Evolutionary conservation across 2,329 filamentous ascomycete species (phyloP), one percentile per base, ranked within the genome.

Genomic region (Colletotrichum salicis): DNA sequence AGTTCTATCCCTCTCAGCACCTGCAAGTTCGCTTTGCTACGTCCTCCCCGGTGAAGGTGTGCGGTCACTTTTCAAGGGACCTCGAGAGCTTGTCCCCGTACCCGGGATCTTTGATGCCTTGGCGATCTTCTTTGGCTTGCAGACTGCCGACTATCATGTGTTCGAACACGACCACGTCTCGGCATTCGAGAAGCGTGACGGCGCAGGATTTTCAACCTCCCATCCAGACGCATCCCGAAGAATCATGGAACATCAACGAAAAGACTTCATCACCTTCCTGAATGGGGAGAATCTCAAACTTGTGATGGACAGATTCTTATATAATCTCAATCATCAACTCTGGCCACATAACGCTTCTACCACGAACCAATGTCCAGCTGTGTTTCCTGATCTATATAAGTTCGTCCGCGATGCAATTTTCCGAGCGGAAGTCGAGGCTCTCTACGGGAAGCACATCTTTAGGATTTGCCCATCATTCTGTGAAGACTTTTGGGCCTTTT

Each of bases 191-290:
- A 15, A 15, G 3, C 41, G 4, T 13, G 27, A 57, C 13, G 56
- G 13, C 22, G 56, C 41, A 19, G 56, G 48, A 24, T 12, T 22
- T 33, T 51, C 22, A n/a, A 72, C 61, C 3, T 61, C 11, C 4
- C 62, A 70, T 8, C 22, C 22, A 5, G 67, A 72, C 24, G 54
- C 57, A 11, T 71, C 70, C 6, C 29, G 67, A 31, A 35, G 67
- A 6, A 65, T 70, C 22, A 71, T 72, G 29, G 70, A 72, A 13
- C 70, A 67, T n/a, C 70, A 72, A 24, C 60, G 70, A 5, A 58
- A 58, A 11, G 70, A 72, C 5, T 71, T 72, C 31, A 4, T 52
- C 5, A 29, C 31, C 1, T 72, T 65, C 13, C n/a, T 72, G 7
- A 65, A 52, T 5, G 70, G 70, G 1, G 61, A 72, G 10, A 57